These are phyloP conservation scores for Dactylella cylindrospora DNA, from an alignment of 2,329 filamentous ascomycete genomes.

Conservation along the genomic window DNA sequence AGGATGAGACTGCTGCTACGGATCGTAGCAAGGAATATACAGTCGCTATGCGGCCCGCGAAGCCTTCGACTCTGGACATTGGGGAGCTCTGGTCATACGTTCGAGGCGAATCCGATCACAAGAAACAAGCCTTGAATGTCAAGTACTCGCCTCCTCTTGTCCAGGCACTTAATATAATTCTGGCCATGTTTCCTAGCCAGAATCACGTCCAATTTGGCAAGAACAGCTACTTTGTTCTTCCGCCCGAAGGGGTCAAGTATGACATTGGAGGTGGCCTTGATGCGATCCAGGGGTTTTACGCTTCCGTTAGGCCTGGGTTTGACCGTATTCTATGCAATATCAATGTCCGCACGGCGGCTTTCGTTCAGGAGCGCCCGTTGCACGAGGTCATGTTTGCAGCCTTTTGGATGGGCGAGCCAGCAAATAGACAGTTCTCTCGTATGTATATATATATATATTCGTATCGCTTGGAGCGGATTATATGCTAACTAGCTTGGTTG, in stretches of 20 bases:
- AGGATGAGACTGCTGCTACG: slow-evolving; percentile 43
- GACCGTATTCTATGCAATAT: slow-evolving; percentile 64
- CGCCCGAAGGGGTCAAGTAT: slow-evolving; percentile 20
- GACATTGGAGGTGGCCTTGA: slow-evolving; percentile 59
- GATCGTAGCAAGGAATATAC: slow-evolving; percentile 46
- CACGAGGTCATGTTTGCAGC: slow-evolving; percentile 34
- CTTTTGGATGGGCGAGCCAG: slow-evolving; percentile 1
- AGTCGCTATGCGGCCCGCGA: slow-evolving; percentile 45
- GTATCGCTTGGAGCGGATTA: not conserved
- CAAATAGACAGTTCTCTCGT: slow-evolving; percentile 2
- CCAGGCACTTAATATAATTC: slow-evolving; percentile 47
- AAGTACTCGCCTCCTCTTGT: slow-evolving; percentile 45
- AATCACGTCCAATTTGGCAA: slow-evolving; percentile 46
- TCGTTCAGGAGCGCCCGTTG: slow-evolving; percentile 56
- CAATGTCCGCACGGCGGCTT: slow-evolving; percentile 64
- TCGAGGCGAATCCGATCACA: slow-evolving; percentile 44
- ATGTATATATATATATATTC: not conserved
- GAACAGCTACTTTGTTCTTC: slow-evolving; percentile 50
- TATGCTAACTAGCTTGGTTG: not conserved
- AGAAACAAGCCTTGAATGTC: slow-evolving; percentile 43
- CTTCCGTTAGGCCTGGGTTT: slow-evolving; percentile 63
- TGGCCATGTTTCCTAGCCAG: slow-evolving; percentile 46
- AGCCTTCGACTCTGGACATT: slow-evolving; percentile 24
- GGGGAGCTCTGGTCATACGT: slow-evolving; percentile 45
- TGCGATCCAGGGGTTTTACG: slow-evolving; percentile 64